Conservation (phyloP, 306 rosid species). For the Urtica urens region DNA sequence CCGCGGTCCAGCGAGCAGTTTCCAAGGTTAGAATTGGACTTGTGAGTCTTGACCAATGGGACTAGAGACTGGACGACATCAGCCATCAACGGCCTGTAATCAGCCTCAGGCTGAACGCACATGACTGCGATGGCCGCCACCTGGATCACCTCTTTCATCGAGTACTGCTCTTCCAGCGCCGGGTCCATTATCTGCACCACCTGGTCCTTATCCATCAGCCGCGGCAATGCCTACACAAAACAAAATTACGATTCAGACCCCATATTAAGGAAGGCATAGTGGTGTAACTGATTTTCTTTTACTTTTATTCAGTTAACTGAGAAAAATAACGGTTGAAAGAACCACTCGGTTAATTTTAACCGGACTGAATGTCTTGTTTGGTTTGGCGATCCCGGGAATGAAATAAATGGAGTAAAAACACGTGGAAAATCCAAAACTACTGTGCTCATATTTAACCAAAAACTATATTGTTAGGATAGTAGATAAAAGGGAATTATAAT, state of each 20-base stretch:
- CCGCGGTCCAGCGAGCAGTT: too few species aligned
- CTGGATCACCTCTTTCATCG: conserved; percentile 88
- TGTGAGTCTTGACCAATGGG: conserved; percentile 58
- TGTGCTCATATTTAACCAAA: too few species aligned
- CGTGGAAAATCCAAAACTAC: too few species aligned
- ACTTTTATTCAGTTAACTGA: too few species aligned
- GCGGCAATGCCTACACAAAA: conserved; percentile 62
- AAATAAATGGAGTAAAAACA: too few species aligned
- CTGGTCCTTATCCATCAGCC: conserved; percentile 74
- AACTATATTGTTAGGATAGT: too few species aligned
- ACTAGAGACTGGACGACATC: conserved; percentile 93
- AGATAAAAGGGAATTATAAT: too few species aligned
- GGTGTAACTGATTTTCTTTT: too few species aligned
- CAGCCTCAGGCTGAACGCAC: conserved; percentile 96
- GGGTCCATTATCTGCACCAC: conserved; percentile 87
- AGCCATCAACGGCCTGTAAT: conserved; percentile 93
- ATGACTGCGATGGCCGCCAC: conserved; percentile 91
- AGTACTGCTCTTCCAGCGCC: conserved; percentile 72
- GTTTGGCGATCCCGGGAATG: too few species aligned
- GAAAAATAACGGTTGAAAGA: too few species aligned
- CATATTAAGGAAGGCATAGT: background rate
- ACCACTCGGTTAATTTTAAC: too few species aligned
- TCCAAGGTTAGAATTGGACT: conserved; percentile 47
- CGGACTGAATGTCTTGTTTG: too few species aligned
- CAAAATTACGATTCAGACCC: background rate